Base-by-base conservation (phyloP, 169 alveolate species). In the Cryptosporidium tyzzeri region DNA sequence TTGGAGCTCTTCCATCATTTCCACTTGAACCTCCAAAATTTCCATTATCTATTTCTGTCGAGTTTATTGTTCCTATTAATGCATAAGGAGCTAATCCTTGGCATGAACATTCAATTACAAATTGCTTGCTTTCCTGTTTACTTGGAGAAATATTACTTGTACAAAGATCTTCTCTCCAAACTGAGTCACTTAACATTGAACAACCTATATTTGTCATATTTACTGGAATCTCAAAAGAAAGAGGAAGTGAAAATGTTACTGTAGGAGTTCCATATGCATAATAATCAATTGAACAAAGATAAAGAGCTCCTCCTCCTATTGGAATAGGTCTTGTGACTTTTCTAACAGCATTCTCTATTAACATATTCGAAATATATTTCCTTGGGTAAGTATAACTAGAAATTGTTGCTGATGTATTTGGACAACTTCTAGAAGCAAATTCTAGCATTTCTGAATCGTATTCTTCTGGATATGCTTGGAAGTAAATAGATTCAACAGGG, bases 181-280 rank as follows among this genome's bases (percentile, higher is more conserved):
- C 51, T 23, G 80, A 59, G 44, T 80, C 70, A 21, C 48, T 80
- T 21, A 44, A n/a, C 73, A 65, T 62, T 23, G 89, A 61, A 65
- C 89, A 80, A 0, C 73, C 73, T 21, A 80, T 59, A 41, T 62
- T 44, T 35, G 89, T 62, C 75, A 65, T 48, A 65, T 80, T 80
- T 3, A 80, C 89, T 8, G 89, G 89, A 12, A 80, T 80, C 39
- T 80, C 89, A 80, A 80, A 80, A 23, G 89, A 80, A 29, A 80
- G 75, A 12, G 89, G 89, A 3, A 80, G 53, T 6, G 74, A 59
- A 29, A 80, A 80, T 58, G 89, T 80, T 29, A 59, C 89, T 31
- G 89, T 41, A 18, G 75, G 71, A 26, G n/a, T 44, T 21, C 51
- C 68, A 65, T 80, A 41, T 10, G 80, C 48, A 59, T 80, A 80